These are phyloP conservation scores for Tylopilus sp. DNA, from an alignment of 1,284 basidiomycete genomes.

Conservation along the genomic window DNA sequence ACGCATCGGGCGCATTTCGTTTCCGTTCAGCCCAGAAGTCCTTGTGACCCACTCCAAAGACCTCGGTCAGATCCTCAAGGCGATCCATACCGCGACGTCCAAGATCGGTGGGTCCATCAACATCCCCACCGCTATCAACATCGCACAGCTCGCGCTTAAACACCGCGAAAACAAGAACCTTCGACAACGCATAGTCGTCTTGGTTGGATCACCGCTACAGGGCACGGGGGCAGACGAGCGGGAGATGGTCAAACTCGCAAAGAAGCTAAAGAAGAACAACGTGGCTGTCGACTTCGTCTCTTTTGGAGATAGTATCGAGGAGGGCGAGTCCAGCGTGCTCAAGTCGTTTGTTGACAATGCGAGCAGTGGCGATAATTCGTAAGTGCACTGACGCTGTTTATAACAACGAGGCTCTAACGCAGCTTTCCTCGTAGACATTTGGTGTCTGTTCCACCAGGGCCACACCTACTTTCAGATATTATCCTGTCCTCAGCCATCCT, in stretches of 20 bases:
- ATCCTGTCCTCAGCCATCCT: constrained; percentile 81
- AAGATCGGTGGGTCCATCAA: constrained; percentile 79
- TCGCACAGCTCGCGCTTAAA: constrained; percentile 94
- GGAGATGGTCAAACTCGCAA: constrained; percentile 81
- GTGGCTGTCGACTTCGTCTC: constrained; percentile 90
- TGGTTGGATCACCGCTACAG: constrained; percentile 83
- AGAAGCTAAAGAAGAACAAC: constrained; percentile 99
- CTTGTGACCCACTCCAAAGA: constrained; percentile 95
- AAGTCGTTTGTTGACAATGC: constrained; percentile 75
- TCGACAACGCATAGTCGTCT: constrained; percentile 90
- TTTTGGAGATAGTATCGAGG: constrained; percentile 71
- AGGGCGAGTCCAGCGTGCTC: constrained; percentile 59
- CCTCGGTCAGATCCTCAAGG: constrained; percentile 84
- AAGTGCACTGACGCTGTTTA: constrained; percentile 29
- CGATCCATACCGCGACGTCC: constrained; percentile 63
- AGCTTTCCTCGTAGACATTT: constrained; percentile 60
- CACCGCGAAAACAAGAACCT: constrained; percentile 99
- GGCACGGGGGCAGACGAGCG: constrained; percentile 66
- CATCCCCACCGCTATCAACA: constrained; percentile 84
- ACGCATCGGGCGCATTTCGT: neutral
- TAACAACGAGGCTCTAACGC: constrained; percentile 3
- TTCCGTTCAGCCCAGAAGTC: constrained; percentile 72
- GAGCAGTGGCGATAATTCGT: constrained; percentile 80
- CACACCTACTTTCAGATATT: constrained; percentile 79
- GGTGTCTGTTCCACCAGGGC: constrained; percentile 73